Base-by-base conservation (phyloP, 345 rosid species). In the Excoecaria cochinchinensis region DNA sequence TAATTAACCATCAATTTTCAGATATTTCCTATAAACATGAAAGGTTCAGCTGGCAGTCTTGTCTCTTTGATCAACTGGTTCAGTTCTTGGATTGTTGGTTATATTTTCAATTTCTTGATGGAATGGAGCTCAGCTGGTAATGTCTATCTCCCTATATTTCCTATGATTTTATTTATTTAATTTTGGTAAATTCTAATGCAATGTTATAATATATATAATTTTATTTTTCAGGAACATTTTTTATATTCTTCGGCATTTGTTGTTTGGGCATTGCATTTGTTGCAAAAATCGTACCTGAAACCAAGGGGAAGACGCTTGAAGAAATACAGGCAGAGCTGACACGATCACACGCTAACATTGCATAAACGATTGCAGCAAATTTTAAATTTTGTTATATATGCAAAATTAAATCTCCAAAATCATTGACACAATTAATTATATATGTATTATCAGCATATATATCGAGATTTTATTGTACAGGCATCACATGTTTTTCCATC, bases 1-100 rank as follows among this genome's bases (percentile, higher is more conserved):
- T 53, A 1, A 53, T 6, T 53, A 15, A 53, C 58, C 6, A 16
- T 53, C 10, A 8, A 31, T 31, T 75, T 61, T 72, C 77, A 93
- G 97, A 85, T 93, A 71, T 91, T 93, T 74, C 95, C 95, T 2
- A 91, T 91, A 79, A 89, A 90, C 79, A 84, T 90, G 85, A 93
- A 90, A 65, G 97, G 90, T 8, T 84, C 91, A 56, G 93, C 95
- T 39, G 98, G 95, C 50, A 93, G 95, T 77, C 82, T 93, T 5
- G 92, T 92, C 85, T 86, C 91, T 58, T 67, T 93, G 56, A 87
- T 89, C 21, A 91, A 88, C 83, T 91, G 98, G 98, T 77, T 89
- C 39, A 86, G 89, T 38, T 88, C 94, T 69, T 91, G 95, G 97
- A 84, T 90, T 25, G 76, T 90, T 69, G 72, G 97, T 67, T 93